Conservation (phyloP, 2,329 filamentous ascomycete species). For the Cytospora piceae region DNA sequence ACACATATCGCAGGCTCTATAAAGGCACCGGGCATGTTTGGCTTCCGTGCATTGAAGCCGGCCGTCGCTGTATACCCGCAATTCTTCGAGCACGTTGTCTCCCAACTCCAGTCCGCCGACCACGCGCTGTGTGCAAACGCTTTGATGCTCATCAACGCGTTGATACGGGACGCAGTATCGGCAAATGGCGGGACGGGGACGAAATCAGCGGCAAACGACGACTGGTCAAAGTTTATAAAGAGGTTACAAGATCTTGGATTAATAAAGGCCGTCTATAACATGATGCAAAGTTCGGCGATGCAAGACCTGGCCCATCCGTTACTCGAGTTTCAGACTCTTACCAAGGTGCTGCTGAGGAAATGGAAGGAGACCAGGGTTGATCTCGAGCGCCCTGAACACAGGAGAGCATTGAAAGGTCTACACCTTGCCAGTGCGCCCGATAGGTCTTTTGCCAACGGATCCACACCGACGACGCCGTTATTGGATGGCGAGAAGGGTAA, state of each 20-base stretch:
- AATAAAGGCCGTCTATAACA: slow-evolving; percentile 85
- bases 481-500: slow-evolving; percentile 55
- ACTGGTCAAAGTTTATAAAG: slow-evolving; percentile 97
- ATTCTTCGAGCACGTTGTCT: slow-evolving; percentile 92
- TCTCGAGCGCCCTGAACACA: slow-evolving; percentile 83
- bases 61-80: slow-evolving; percentile 89
- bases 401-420: slow-evolving; percentile 81
- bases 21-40: slow-evolving; percentile 66
- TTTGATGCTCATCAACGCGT: slow-evolving; percentile 89
- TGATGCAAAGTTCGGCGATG: slow-evolving; percentile 93
- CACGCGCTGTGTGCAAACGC: slow-evolving; percentile 95
- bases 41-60: slow-evolving; percentile 89
- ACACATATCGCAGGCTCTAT: slow-evolving; percentile 33
- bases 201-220: slow-evolving; percentile 54
- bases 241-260: slow-evolving; percentile 88
- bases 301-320: slow-evolving; percentile 89
- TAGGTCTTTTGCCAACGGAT: slow-evolving; percentile 48
- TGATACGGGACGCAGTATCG: slow-evolving; percentile 89
- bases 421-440: slow-evolving; percentile 82
- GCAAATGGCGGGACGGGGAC: slow-evolving; percentile 38
- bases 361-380: slow-evolving; percentile 89
- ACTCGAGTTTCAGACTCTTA: slow-evolving; percentile 90
- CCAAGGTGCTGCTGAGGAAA: slow-evolving; percentile 82
- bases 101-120: slow-evolving; percentile 88
- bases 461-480: slow-evolving; percentile 45